Evolutionary conservation across 1,139 yeast species (phyloP), one percentile per base, ranked within the genome.

Genomic region (Zygosaccharomyces pseudobailii): DNA sequence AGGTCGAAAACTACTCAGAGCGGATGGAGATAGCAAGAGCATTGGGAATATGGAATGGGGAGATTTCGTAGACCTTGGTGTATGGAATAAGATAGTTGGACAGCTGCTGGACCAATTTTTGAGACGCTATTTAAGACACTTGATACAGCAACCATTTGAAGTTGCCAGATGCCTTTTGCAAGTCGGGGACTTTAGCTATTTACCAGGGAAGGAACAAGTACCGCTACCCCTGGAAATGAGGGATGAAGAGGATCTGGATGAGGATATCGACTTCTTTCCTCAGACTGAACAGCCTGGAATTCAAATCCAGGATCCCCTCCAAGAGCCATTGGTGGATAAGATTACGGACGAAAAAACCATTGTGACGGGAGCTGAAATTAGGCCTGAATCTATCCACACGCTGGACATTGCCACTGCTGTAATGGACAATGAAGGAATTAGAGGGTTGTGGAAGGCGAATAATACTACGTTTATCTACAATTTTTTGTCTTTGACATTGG

Each of bases 101-200:
- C 78, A 79, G 55, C 67, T 87, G 63, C 57, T 75, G 45, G 73
- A 76, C 65, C 80, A 86, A 37, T 82, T 87, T 57, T 62, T 82
- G 42, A 79, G 80, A 55, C 83, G 82, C 54, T 89, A 89, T 68
- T 68, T 79, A 49, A 82, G 79, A 53, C 79, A 83, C 43, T 65
- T 87, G 34, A 64, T 85, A 22, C 79, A 88, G 21, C 97, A 92
- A 66, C 98, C 98, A 1, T 83, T 90, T 66, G 97, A 92, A 59
- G 85, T 87, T 30, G 81, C 87, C 4, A 74, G 95, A 47, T 72
- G 88, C 53, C 73, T 89, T 35, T 67, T 89, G 48, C 98, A 92
- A 65, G 85, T 87, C 28, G 96, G 95, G 2, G 79, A 73, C 42
- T 79, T 81, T 55, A 52, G 56, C 51, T 66, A 43, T 3, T 25